Conservation (phyloP, 2,329 filamentous ascomycete genomes). For the Neonectria sp. region DNA sequence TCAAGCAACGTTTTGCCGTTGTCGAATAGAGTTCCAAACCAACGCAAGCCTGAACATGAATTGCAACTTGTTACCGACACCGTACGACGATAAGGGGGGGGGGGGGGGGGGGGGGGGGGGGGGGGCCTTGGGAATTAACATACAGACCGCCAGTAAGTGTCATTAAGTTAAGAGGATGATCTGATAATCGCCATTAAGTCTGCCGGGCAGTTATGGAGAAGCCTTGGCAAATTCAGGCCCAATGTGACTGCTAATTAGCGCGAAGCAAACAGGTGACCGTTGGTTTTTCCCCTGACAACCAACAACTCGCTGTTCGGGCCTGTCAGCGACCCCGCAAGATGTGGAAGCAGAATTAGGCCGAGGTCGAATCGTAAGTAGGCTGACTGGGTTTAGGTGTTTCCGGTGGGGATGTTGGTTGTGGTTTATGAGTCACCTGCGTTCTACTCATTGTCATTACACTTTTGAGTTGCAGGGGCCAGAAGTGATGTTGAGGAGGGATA, state of each 20-base stretch:
- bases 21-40: not conserved
- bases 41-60: not conserved
- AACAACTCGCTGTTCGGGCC: too few species aligned
- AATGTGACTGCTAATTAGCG: slow-evolving; percentile 11
- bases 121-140: not conserved
- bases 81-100: not conserved
- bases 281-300: too few species aligned
- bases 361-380: too few species aligned
- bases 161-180: not conserved
- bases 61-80: not conserved
- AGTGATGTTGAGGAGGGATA: too few species aligned
- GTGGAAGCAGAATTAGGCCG: too few species aligned
- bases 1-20: not conserved
- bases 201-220: not conserved
- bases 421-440: too few species aligned
- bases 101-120: too few species aligned
- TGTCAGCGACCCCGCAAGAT: too few species aligned
- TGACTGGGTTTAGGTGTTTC: too few species aligned
- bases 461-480: too few species aligned
- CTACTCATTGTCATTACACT: too few species aligned
- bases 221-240: not conserved
- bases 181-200: not conserved
- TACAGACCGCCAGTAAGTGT: not conserved
- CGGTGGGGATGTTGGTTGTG: too few species aligned
- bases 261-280: not conserved